Evolutionary conservation across 345 rosid species (phyloP).

Genomic region (Raphanus raphanistrum): DNA sequence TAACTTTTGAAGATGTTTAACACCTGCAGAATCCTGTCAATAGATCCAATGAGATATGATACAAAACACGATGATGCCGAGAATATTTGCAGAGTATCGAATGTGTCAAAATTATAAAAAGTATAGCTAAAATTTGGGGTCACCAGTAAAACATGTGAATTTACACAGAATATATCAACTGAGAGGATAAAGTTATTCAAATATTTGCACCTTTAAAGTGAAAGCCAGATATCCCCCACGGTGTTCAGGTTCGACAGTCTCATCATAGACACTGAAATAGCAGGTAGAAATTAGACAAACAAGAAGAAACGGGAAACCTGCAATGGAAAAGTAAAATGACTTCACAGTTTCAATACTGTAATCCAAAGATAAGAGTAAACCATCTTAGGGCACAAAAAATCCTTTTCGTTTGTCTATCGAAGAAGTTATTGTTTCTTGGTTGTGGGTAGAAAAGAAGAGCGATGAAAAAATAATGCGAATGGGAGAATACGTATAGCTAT

Average conservation of each 20-base stretch:
- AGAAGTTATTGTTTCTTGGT: not conserved
- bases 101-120: not conserved
- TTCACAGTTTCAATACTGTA: not conserved
- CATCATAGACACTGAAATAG: constrained; percentile 63
- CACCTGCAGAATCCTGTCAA: constrained; percentile 78
- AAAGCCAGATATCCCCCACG: constrained; percentile 89
- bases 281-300: constrained; percentile 26
- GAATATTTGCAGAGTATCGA: not conserved
- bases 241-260: constrained; percentile 55
- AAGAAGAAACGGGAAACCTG: constrained; percentile 22
- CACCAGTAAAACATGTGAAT: constrained; percentile 4
- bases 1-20: constrained; percentile 73
- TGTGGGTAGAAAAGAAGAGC: not conserved
- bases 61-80: not conserved
- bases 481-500: not conserved
- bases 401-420: not conserved
- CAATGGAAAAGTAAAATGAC: constrained; percentile 3
- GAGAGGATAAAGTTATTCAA: constrained; percentile 15
- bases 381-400: not conserved
- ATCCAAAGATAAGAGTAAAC: not conserved
- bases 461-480: not conserved
- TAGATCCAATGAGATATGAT: constrained; percentile 20
- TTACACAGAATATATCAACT: not conserved
- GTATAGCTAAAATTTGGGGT: not conserved
- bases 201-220: constrained; percentile 61